These are phyloP conservation scores for Ceratobasidium sp. DNA, from an alignment of 1,284 basidiomycete species.

Conservation along the genomic window DNA sequence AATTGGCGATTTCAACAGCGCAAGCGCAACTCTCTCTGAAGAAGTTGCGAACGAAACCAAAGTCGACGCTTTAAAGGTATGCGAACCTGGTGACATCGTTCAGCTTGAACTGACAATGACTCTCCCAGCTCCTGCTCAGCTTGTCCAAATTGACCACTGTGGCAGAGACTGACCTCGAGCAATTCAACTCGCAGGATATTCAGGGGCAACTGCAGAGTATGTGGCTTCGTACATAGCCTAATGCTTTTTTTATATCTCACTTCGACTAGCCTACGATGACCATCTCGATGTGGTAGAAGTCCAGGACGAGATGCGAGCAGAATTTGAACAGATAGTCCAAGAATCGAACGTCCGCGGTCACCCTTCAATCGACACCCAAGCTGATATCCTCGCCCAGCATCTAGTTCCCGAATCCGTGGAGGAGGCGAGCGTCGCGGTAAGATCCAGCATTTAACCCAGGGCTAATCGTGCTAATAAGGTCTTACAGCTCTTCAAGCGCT, in stretches of 20 bases:
- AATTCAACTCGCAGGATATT: conserved; percentile 35
- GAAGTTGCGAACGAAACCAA: conserved; percentile 72
- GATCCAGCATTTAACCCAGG: background rate
- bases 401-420: conserved; percentile 59
- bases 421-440: conserved; percentile 38
- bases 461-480: background rate
- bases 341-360: conserved; percentile 63
- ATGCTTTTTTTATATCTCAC: conserved; percentile 61
- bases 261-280: conserved; percentile 70
- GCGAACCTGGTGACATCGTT: conserved; percentile 51
- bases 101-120: conserved; percentile 45
- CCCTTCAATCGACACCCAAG: conserved; percentile 71
- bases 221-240: conserved; percentile 52
- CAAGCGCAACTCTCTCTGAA: conserved; percentile 72
- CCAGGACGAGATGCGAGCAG: conserved; percentile 71
- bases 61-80: conserved; percentile 80
- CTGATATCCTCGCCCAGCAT: conserved; percentile 63
- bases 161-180: conserved; percentile 69
- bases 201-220: conserved; percentile 17
- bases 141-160: conserved; percentile 90
- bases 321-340: conserved; percentile 63
- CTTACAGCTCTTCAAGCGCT: conserved; percentile 72
- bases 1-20: conserved; percentile 73
- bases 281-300: conserved; percentile 81
- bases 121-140: conserved; percentile 83